Evolutionary conservation across 164 flowering plant genomes (phyloP), one percentile per base, ranked within the genome.

Genomic region (Tinospora cordifolia): DNA sequence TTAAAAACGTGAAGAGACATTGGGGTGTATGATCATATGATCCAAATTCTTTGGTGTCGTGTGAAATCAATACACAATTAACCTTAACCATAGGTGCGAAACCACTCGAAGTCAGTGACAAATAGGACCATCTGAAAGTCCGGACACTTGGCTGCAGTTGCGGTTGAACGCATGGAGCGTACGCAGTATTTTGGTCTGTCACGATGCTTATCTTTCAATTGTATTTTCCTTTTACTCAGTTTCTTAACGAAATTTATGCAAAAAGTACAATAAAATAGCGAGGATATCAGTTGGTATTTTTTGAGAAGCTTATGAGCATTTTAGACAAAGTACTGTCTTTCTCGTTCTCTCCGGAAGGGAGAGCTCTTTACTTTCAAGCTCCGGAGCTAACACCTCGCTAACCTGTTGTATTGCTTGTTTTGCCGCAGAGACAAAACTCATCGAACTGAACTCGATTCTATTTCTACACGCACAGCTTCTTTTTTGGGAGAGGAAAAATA

Each of bases 331-430:
- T 25, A 54, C 22, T 14, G 21, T 41, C 41, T 64, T 70, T 46
- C 64, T 71, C 63, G 73, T 71, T 71, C 62, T 63, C 40, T 63
- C 78, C 75, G 68, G 64, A 68, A 63, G 44, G 62, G 38, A 73
- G 0, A 13, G 3, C 46, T 46, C 34, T 30, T 62, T 21, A 10
- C 14, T 14, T 44, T 44, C 14, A 11, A 41, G 47, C 14, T 44
- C 13, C 3, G 6, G 12, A 39, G 19, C 72, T 70, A 63, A 70
- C 62, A 26, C 36, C 49, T 30, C 17, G 13, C 36, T 21, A 21
- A 36, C 24, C 3, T 40, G 17, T 62, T 36, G 39, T 34, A 47
- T 62, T 71, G 57, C 22, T 62, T 36, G 39, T 34, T 71, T 62
- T 71, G 57, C 65, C 15, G 73, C 65, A 60, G 73, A 71, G 57